Evolutionary conservation across 805 yeast genomes (phyloP), one percentile per base, ranked within the genome.

Genomic region (Saccharomycopsis capsularis): DNA sequence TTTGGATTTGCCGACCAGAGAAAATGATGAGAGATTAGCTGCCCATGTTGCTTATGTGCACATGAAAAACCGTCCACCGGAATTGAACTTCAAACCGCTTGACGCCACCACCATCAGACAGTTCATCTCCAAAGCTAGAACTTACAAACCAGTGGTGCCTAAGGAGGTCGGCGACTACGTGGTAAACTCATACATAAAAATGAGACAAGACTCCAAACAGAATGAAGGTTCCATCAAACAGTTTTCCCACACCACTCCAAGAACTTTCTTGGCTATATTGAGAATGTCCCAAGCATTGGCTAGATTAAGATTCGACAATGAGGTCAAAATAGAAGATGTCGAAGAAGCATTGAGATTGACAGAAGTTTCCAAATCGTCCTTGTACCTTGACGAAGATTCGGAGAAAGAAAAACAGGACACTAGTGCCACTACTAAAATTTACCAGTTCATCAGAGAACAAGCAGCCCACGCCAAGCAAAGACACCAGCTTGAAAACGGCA

Each of bases 281-380:
- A 82, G 99, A 69, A 73, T 93, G 74, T 78, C 99, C 1, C 98
- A 91, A 68, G 99, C 97, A 1, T 73, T 86, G 55, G 98, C 99
- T 0, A 76, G 96, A 59, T 73, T 93, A 51, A 75, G 97, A 61
- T 87, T 93, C 63, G 81, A 82, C 50, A 74, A 82, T 54, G 67
- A 61, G 18, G 98, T 93, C 5, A 73, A 71, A 29, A 68, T 73
- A 39, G 85, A 78, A 50, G 98, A 93, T 65, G 96, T 93, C 37
- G 98, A 93, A 60, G 99, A 93, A 68, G 96, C 99, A 0, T 70
- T 93, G 60, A 78, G 99, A 60, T 74, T 93, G 56, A 72, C 82
- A 50, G 82, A 82, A 58, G 95, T 86, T 13, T 87, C 96, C n/a
- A 86, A 90, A 66, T 80, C 84, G 51, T 84, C 96, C 5, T 73